Evolutionary conservation across 306 rosid genomes (phyloP).

Genomic region (Fagus crenata): DNA sequence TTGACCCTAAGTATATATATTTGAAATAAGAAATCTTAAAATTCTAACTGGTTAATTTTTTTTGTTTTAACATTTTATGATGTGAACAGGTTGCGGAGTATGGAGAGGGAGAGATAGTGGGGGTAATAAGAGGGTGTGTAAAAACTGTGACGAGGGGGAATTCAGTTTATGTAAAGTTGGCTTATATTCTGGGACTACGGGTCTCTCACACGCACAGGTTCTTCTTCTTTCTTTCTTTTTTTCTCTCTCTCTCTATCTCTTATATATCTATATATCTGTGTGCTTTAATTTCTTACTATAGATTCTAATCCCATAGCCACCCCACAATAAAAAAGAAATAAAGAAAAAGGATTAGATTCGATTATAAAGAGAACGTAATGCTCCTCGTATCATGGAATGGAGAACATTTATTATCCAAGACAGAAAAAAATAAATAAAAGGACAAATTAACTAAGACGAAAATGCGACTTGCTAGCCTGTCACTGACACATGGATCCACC

Average conservation of each 20-base stretch:
- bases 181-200: conserved; percentile 87
- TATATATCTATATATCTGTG: conserved; percentile 1
- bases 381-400: conserved; percentile 59
- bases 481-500: conserved; percentile 56
- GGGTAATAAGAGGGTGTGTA: conserved; percentile 85
- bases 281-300: conserved; percentile 22
- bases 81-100: conserved; percentile 75
- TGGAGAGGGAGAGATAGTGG: conserved; percentile 71
- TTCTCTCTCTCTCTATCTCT: conserved; percentile 17
- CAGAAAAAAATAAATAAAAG: too few relatives aligned
- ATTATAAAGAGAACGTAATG: conserved; percentile 42
- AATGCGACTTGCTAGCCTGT: conserved; percentile 54
- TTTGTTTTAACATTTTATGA: background rate
- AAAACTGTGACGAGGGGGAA: conserved; percentile 69
- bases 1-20: too few relatives aligned
- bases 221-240: conserved; percentile 21
- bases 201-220: conserved; percentile 85
- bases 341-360: conserved; percentile 61
- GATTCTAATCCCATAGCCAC: conserved; percentile 36
- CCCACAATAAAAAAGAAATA: conserved; percentile 22
- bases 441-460: background rate
- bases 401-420: too few relatives aligned
- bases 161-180: conserved; percentile 58
- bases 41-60: background rate
- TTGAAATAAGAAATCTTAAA: too few relatives aligned